These are phyloP conservation scores for Warburgia ugandensis DNA, from an alignment of 164 flowering plant species.

Conservation along the genomic window DNA sequence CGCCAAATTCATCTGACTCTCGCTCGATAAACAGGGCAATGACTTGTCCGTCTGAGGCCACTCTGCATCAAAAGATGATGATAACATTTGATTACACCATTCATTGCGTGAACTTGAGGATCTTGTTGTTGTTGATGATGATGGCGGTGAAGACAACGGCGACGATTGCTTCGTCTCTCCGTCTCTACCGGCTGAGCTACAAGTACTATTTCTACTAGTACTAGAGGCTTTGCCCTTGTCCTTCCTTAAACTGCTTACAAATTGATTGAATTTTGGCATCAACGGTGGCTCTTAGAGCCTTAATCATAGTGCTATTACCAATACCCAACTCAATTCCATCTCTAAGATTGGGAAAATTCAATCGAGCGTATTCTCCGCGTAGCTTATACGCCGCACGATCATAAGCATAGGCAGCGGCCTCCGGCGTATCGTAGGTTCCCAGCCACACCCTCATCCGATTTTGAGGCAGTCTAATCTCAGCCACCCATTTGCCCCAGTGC, in stretches of 20 bases:
- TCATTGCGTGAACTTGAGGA: conserved; percentile 9
- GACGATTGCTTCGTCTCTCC: too few relatives aligned
- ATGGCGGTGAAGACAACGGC: conserved; percentile 13
- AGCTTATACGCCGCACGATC: conserved; percentile 90
- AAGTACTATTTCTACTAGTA: not conserved
- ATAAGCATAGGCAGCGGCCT: conserved; percentile 90
- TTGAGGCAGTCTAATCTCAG: conserved; percentile 90
- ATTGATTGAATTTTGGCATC: conserved; percentile 87
- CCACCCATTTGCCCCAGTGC: conserved; percentile 99
- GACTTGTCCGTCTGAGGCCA: conserved; percentile 30
- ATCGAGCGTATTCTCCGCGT: conserved; percentile 76
- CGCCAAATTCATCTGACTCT: conserved; percentile 1
- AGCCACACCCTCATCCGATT: conserved; percentile 88
- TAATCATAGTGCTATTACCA: conserved; percentile 31
- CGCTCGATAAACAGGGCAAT: conserved; percentile 17
- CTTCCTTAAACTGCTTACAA: conserved; percentile 46
- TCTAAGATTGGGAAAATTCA: conserved; percentile 69
- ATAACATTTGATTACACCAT: conserved; percentile 18
- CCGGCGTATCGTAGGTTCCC: conserved; percentile 83
- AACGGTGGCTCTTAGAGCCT: conserved; percentile 46
- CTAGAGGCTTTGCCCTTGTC: conserved; percentile 20
- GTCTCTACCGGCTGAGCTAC: too few relatives aligned
- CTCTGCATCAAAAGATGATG: conserved; percentile 15
- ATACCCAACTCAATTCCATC: conserved; percentile 35
- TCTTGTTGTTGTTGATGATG: conserved; percentile 9